A percentile compares a stretch with the other conserved stretches of the same genome.
These are phyloP conservation scores for Cunninghamia lanceolata DNA, from an alignment of 75 land plant species.

Conservation along the genomic window DNA sequence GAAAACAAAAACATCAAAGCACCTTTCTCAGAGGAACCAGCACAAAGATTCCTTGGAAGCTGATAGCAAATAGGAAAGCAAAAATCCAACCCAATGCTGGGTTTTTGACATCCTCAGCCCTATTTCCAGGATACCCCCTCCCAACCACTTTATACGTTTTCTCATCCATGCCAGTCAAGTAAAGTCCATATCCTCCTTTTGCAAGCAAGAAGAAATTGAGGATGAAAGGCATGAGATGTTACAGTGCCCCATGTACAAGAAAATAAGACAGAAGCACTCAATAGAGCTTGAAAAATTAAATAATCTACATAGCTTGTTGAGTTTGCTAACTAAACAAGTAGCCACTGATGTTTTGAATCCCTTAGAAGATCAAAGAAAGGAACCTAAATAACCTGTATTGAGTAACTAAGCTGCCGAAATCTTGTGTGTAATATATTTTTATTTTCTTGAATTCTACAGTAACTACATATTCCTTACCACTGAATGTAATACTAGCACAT, in stretches of 20 bases:
- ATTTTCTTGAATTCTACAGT: neutral
- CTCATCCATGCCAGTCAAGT: conserved; percentile 36
- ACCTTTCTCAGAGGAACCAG: conserved; percentile 49
- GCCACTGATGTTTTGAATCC: too few relatives aligned
- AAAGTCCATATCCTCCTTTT: conserved; percentile 30
- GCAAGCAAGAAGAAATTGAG: neutral
- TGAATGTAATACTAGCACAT: conserved; percentile 33
- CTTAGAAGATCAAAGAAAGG: too few relatives aligned
- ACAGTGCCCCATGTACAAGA: neutral
- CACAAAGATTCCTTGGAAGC: conserved; percentile 41
- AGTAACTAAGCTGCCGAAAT: too few relatives aligned
- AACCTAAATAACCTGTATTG: too few relatives aligned
- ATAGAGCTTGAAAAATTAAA: too few relatives aligned
- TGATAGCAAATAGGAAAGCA: conserved; percentile 32
- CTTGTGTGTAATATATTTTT: conserved; percentile 8
- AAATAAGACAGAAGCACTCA: neutral
- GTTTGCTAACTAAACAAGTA: too few relatives aligned
- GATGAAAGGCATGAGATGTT: neutral
- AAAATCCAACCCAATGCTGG: conserved; percentile 34
- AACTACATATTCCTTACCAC: conserved; percentile 13
- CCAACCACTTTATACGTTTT: conserved; percentile 10
- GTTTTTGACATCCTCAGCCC: conserved; percentile 27
- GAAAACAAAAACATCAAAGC: neutral
- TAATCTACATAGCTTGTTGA: too few relatives aligned
- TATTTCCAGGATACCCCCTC: conserved; percentile 13